Evolutionary conservation across 2,329 filamentous ascomycete species (phyloP).

Genomic region (Albifimbria verrucaria): DNA sequence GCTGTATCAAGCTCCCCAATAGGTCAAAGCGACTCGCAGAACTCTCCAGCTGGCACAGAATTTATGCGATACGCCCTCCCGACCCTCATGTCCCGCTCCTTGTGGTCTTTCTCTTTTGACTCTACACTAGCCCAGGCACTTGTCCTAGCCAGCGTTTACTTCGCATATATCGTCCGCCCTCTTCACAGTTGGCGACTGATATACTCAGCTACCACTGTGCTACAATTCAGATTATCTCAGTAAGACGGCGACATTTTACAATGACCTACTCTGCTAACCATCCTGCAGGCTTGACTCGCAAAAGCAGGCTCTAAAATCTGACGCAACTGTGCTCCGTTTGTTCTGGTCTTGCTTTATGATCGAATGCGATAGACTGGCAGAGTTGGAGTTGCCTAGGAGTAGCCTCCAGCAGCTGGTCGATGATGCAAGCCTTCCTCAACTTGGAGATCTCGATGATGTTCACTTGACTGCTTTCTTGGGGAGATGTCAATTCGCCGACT

Average conservation of each 20-base stretch:
- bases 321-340: constrained; percentile 18
- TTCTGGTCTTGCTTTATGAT: constrained; percentile 30
- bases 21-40: constrained; percentile 10
- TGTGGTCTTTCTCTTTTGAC: constrained; percentile 25
- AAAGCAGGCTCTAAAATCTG: constrained; percentile 11
- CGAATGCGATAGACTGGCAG: constrained; percentile 28
- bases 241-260: constrained; percentile 1
- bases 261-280: background rate
- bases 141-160: constrained; percentile 28
- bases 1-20: constrained; percentile 16
- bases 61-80: constrained; percentile 27
- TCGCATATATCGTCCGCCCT: constrained; percentile 28
- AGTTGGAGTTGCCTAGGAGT: constrained; percentile 28
- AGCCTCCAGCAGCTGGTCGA: constrained; percentile 27
- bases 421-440: constrained; percentile 24
- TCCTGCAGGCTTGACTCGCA: constrained; percentile 10
- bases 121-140: constrained; percentile 23
- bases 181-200: constrained; percentile 31
- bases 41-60: constrained; percentile 23
- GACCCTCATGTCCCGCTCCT: constrained; percentile 21
- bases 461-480: constrained; percentile 25
- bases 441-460: constrained; percentile 18
- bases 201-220: constrained; percentile 24
- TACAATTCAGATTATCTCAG: constrained; percentile 24
- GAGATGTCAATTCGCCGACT: constrained; percentile 28